phyloP scores from a whole-genome alignment of 495 filamentous ascomycete species.

The Daldinia concentrica region DNA sequence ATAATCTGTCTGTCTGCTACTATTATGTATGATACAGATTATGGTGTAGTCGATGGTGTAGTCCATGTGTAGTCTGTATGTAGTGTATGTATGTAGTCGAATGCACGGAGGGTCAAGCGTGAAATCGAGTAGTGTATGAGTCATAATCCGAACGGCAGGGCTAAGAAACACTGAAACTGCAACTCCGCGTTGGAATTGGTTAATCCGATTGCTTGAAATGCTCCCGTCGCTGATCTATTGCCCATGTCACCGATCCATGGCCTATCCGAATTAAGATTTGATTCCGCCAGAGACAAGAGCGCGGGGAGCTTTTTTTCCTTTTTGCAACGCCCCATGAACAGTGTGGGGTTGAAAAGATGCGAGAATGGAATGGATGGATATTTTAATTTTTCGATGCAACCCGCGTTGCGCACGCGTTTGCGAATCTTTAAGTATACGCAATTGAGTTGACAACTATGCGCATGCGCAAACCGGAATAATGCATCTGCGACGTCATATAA shows the following conservation, averaged over 20 bases:
- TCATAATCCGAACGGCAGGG: constrained; percentile 23
- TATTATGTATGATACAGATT: neutral
- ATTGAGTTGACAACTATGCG: constrained; percentile 23
- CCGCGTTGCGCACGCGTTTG: constrained; percentile 26
- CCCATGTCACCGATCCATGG: constrained; percentile 4
- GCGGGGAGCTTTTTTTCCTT: constrained; percentile 21
- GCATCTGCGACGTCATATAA: constrained; percentile 1
- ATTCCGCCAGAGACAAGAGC: constrained; percentile 18
- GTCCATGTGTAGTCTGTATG: neutral
- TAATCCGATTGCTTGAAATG: constrained; percentile 41
- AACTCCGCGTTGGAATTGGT: constrained; percentile 36
- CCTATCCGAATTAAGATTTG: constrained; percentile 32
- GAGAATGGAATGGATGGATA: neutral
- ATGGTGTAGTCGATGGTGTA: neutral
- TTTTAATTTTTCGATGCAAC: constrained; percentile 14
- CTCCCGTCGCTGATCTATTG: constrained; percentile 6
- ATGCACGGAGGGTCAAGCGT: neutral
- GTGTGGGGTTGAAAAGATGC: constrained; percentile 27
- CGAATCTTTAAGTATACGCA: constrained; percentile 10
- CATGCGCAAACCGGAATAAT: neutral
- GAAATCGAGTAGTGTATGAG: constrained; percentile 31
- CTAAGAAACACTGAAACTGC: constrained; percentile 16
- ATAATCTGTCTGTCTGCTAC: neutral
- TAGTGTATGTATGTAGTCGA: neutral
- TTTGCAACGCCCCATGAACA: constrained; percentile 11